Base-by-base conservation (phyloP, 2,329 filamentous ascomycete species). In the Colletotrichum neosansevieriae region DNA sequence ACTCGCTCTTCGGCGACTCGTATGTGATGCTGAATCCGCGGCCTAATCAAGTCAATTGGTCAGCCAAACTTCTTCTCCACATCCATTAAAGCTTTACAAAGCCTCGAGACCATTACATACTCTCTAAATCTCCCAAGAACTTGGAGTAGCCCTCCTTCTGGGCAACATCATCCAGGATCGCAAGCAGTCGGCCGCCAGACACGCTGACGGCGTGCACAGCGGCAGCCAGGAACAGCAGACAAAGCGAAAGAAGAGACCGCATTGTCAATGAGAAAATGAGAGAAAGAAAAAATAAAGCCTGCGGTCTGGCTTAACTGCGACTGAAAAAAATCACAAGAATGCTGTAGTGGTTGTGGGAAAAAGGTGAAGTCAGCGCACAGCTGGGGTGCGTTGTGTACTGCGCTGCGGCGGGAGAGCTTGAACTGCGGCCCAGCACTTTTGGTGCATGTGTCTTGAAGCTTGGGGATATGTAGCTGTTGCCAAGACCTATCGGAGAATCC, bases 81-180 rank as follows among this genome's bases (percentile, higher is more conserved):
- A 12, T 15, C 29, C 2, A 3, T 12, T 64, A 58, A 69, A 58
- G 32, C 38, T 62, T 53, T 6, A 4, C 5, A 6, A 6, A 21
- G 12, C 5, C 36, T 56, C 64, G 49, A 13, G 61, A 66, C 62
- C 2, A 54, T 24, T 17, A 42, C 85, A 77, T 83, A 92, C 92
- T 85, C 77, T 88, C 85, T 68, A 96, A 79, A 77, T 94, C 92
- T 63, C 85, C 87, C 72, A 94, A 84, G 79, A 98, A 95, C 75
- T 90, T 91, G 67, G 92, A 92, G 81, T 97, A 99, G 73, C 88
- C 87, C 74, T 87, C 88, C 85, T 94, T 94, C 77, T 97, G 93
- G 47, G 88, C 86, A 71, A 89, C 85, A 74, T 97, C 92, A 75
- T 98, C 95, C 60, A 97, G 81, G 67, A 99, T 87, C 70, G 97